Conservation (phyloP, 2,329 filamentous ascomycete genomes). For the Coniochaeta pulveracea region DNA sequence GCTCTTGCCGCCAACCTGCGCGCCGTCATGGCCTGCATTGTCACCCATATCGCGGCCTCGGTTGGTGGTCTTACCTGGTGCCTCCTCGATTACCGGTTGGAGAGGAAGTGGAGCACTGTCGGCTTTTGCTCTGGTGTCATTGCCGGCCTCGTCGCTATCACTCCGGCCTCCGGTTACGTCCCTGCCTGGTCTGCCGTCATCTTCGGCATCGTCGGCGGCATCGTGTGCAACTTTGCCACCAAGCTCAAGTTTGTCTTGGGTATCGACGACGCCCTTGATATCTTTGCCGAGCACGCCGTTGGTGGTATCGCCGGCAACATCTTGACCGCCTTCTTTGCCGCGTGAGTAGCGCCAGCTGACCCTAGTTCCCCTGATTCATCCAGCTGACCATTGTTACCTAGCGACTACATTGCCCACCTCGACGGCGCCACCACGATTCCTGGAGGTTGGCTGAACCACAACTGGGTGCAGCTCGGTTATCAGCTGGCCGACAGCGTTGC, state of each 20-base stretch:
- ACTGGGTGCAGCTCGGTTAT: conserved; percentile 61
- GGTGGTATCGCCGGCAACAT: conserved; percentile 75
- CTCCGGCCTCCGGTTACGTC: conserved; percentile 72
- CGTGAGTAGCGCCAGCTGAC: conserved; percentile 39
- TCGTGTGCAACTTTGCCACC: conserved; percentile 74
- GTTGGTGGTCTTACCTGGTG: conserved; percentile 77
- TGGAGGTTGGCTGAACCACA: conserved; percentile 61
- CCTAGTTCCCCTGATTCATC: neutral
- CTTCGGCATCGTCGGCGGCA: conserved; percentile 46
- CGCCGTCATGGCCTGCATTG: conserved; percentile 78
- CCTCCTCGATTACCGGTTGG: conserved; percentile 79
- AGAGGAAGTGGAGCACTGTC: conserved; percentile 87
- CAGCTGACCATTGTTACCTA: conserved; percentile 15
- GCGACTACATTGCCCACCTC: conserved; percentile 60
- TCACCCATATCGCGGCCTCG: conserved; percentile 78
- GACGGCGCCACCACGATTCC: conserved; percentile 50
- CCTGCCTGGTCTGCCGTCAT: conserved; percentile 51
- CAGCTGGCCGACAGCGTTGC: conserved; percentile 59
- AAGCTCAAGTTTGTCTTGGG: conserved; percentile 67
- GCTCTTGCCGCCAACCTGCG: conserved; percentile 75
- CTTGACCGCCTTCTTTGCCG: conserved; percentile 66
- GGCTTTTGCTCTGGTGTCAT: conserved; percentile 88
- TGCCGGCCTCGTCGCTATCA: conserved; percentile 78
- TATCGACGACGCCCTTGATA: conserved; percentile 80
- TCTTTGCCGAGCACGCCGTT: conserved; percentile 82